Evolutionary conservation across 805 yeast species (phyloP), one percentile per base, ranked within the genome.

Genomic region (Ogataea angusta): DNA sequence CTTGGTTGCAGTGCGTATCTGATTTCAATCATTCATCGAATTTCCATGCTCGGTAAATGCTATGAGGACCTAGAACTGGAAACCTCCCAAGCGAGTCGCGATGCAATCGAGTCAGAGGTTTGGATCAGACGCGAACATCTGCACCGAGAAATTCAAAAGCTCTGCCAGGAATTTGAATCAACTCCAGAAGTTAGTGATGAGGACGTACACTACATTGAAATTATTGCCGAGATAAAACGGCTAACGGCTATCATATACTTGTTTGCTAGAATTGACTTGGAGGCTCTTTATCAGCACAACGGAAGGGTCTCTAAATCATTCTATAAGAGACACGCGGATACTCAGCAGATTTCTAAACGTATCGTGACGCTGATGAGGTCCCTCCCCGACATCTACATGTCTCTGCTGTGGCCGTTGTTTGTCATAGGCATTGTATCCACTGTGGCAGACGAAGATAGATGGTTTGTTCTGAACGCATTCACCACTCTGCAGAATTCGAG

Each of bases 381-480:
- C 3, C 54, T 60, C 10, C 69, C 67, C 3, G 62, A 51, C 18
- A 48, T 56, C 18, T 61, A 60, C 30, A 64, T 66, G 62, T 59
- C 72, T 1, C 41, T 69, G 12, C 45, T 67, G 2, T 69, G 74
- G 74, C 69, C 74, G 1, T 36, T 68, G 3, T 69, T 68, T 45
- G 56, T 69, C 3, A 45, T 68, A 13, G 73, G 72, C 1, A 47
- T 67, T 3, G 63, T 63, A 0, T 52, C 64, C 4, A 56, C 54
- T 8, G 58, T 53, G 7, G 70, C 66, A 23, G 72, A 68, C 25
- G 66, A 64, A 2, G 61, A 56, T 13, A 46, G 72, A 26, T 63
- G 68, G 69, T 67, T 65, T 51, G 68, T 68, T 2, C 47, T 69
- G 17, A 50, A 61, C 21, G 51, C 59, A 2, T 44, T 69, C 29